phyloP scores from a whole-genome alignment of 202 grass and related monocot species.

The Carex arenaria region DNA sequence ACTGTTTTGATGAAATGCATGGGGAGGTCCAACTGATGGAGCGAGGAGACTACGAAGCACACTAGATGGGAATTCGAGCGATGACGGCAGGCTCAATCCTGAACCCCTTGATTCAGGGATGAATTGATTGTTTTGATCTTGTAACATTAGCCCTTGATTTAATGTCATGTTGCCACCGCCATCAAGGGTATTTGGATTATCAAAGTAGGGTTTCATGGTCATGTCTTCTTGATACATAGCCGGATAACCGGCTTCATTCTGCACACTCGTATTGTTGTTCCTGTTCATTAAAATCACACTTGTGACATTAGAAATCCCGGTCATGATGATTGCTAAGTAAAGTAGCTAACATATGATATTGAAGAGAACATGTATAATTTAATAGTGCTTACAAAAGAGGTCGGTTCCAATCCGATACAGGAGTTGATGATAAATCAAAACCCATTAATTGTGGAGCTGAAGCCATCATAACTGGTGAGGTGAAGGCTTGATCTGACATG shows the following conservation, averaged over 20 bases:
- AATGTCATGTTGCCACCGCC: conserved; percentile 3
- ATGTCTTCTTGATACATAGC: conserved; percentile 52
- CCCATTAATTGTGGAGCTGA: conserved; percentile 20
- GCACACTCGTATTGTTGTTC: conserved; percentile 31
- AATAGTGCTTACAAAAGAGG: conserved; percentile 44
- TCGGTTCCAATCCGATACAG: conserved; percentile 42
- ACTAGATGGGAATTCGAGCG: conserved; percentile 44
- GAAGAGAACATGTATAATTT: background rate
- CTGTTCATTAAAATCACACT: conserved; percentile 9
- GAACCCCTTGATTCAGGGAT: conserved; percentile 17
- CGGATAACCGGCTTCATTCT: conserved; percentile 35
- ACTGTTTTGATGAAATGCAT: conserved; percentile 38
- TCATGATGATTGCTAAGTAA: conserved; percentile 1
- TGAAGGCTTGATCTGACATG: background rate
- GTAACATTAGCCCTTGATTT: conserved; percentile 20
- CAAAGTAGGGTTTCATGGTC: conserved; percentile 39
- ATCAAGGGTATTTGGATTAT: conserved; percentile 5
- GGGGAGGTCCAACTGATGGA: conserved; percentile 26
- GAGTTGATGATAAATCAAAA: conserved; percentile 28
- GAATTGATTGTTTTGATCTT: conserved; percentile 15
- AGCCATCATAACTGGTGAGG: conserved; percentile 6
- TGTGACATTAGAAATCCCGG: background rate
- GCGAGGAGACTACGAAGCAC: conserved; percentile 61
- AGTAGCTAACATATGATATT: conserved; percentile 22
- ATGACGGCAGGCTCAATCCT: conserved; percentile 22